Evolutionary conservation across 441 rosid species (phyloP).

Genomic region (Euphorbia schlechtendalii): DNA sequence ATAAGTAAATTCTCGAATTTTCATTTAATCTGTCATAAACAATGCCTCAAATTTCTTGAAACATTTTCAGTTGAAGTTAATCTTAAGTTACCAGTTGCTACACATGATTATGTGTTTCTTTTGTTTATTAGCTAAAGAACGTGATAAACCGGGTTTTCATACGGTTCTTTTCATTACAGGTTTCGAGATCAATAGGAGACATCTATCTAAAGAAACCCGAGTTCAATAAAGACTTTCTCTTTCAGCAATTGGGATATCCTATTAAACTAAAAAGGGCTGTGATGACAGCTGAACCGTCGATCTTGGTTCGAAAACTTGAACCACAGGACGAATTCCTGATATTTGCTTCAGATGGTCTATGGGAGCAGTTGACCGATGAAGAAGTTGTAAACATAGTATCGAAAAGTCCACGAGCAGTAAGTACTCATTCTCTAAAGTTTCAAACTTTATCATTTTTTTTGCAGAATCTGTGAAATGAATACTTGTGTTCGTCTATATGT

Average conservation of each 20-base stretch:
- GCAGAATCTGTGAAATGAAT: not conserved
- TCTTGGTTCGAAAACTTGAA: slow-evolving; percentile 32
- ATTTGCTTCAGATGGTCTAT: slow-evolving; percentile 71
- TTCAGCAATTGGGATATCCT: slow-evolving; percentile 34
- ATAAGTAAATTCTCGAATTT: no score
- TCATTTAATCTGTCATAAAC: no score
- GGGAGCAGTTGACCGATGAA: slow-evolving; percentile 65
- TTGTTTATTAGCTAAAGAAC: not conserved
- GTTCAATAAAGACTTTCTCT: slow-evolving; percentile 31
- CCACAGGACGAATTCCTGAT: slow-evolving; percentile 48
- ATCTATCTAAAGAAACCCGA: slow-evolving; percentile 59
- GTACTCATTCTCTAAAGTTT: slow-evolving; percentile 3
- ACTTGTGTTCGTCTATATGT: not conserved
- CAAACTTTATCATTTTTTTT: not conserved
- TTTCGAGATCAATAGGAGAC: slow-evolving; percentile 70
- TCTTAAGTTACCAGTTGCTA: no score
- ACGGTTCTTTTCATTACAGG: slow-evolving; percentile 25
- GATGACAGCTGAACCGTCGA: slow-evolving; percentile 58
- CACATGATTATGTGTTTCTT: not conserved
- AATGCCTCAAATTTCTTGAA: no score
- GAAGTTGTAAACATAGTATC: slow-evolving; percentile 43
- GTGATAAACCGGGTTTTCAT: not conserved
- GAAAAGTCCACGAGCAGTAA: slow-evolving; percentile 43
- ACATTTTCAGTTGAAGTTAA: no score
- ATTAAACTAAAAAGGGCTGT: slow-evolving; percentile 38